Conservation (phyloP, 805 yeast genomes). For the Cyberlindnera euphorbiiphila region DNA sequence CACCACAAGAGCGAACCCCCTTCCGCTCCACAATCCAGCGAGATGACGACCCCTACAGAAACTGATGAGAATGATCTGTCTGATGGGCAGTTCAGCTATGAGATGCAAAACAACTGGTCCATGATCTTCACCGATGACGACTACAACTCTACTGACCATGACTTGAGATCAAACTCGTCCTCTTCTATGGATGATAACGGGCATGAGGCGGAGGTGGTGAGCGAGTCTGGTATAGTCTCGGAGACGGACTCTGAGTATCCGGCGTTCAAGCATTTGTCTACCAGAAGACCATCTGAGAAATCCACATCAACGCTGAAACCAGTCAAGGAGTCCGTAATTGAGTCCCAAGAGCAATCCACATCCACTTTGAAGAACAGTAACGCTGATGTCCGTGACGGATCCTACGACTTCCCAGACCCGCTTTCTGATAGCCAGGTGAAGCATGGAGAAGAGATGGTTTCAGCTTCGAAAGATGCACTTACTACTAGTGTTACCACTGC, state of each 20-base stretch:
- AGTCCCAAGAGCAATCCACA: slow-evolving; percentile 9
- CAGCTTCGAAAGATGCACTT: not conserved
- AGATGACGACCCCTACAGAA: slow-evolving; percentile 2
- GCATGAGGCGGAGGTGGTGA: slow-evolving; percentile 7
- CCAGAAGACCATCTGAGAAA: slow-evolving; percentile 1
- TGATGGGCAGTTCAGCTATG: slow-evolving; percentile 19
- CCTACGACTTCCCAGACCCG: slow-evolving; percentile 10
- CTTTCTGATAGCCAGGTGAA: slow-evolving; percentile 2
- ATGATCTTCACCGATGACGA: slow-evolving; percentile 29
- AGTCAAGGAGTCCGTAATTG: not conserved
- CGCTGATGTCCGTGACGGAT: not conserved
- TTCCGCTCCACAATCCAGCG: no score
- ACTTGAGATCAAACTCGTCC: slow-evolving; percentile 23
- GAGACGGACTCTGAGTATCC: slow-evolving; percentile 22
- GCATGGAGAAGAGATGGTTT: no score
- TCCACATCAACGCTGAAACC: slow-evolving; percentile 8
- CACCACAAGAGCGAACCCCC: no score
- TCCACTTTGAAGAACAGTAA: slow-evolving; percentile 4
- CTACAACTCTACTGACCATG: slow-evolving; percentile 27
- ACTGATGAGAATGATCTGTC: slow-evolving; percentile 7
- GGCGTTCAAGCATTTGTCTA: slow-evolving; percentile 5
- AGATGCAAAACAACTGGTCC: slow-evolving; percentile 28
- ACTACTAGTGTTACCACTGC: not conserved
- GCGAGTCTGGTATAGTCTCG: slow-evolving; percentile 16
- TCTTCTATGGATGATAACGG: slow-evolving; percentile 18